Evolutionary conservation across 805 yeast species (phyloP), one percentile per base, ranked within the genome.

Genomic region (Torulaspora maleeae): DNA sequence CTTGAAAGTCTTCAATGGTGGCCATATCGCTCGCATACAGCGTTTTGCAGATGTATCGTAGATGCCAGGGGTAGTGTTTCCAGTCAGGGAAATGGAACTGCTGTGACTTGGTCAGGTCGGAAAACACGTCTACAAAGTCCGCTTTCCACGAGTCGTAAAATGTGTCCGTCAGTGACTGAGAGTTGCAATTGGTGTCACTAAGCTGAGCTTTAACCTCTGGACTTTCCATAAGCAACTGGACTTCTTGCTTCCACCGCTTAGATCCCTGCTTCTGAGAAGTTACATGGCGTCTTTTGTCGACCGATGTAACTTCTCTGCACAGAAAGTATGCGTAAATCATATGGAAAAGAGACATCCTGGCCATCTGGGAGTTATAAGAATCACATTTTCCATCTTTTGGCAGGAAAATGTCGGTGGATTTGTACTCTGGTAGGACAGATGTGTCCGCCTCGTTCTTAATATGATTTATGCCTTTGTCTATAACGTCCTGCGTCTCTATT

Each of bases 1-100:
- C 17, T 27, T 48, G 47, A 36, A 63, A 62, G 43, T 62, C 66
- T 3, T 48, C 37, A 5, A 61, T 15, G 5, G 51, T 53, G 10
- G 46, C 46, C 51, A 63, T 48, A 3, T 56, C 54, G 38, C 49
- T 58, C 2, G 45, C 36, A 42, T 56, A 49, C 13, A 63, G 43
- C 22, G 35, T 34, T 29, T 50, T 35, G 38, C 62, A 57, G 2
- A 59, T 24, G 12, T 34, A 36, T 28, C 55, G 47, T 16, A 61
- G 44, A 5, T 43, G 30, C 10, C 15, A 27, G n/a, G 66, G 67
- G 34, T 52, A 63, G 16, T 39, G 16, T 20, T 45, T 35, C 59
- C 63, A 61, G 33, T 55, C 54, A 7, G 67, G 67, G 27, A 61
- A 40, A 35, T 51, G 52, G 17, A 57, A 57, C 27, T 58, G 54